These are phyloP conservation scores for Allodekkera sacchari DNA, from an alignment of 805 yeast genomes.

Conservation along the genomic window DNA sequence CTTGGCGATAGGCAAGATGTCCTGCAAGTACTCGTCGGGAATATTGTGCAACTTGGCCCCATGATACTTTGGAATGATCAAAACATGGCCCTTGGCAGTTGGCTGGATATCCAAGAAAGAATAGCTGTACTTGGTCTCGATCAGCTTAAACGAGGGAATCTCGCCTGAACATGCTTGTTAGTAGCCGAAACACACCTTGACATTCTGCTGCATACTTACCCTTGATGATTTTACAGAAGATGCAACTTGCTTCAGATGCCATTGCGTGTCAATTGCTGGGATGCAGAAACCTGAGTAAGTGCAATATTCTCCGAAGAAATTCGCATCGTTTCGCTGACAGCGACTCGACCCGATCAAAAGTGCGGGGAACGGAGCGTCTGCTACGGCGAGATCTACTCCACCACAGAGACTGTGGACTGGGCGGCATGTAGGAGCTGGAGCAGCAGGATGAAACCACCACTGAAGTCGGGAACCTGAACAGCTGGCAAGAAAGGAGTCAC, in stretches of 20 bases:
- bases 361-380: no score
- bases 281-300: no score
- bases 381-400: no score
- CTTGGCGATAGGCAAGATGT: slow-evolving; percentile 82
- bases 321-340: no score
- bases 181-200: background rate
- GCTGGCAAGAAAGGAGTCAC: no score
- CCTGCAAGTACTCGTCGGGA: slow-evolving; percentile 86
- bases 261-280: no score
- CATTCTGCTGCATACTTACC: slow-evolving; percentile 33
- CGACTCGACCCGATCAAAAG: no score
- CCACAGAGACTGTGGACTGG: no score
- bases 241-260: slow-evolving; percentile 55
- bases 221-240: slow-evolving; percentile 90
- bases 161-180: slow-evolving; percentile 45
- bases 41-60: slow-evolving; percentile 89
- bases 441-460: no score
- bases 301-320: no score
- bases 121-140: slow-evolving; percentile 74
- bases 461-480: no score
- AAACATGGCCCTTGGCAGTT: slow-evolving; percentile 78
- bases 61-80: slow-evolving; percentile 87
- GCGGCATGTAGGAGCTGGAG: no score
- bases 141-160: slow-evolving; percentile 84
- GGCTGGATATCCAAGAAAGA: slow-evolving; percentile 95